Conservation (phyloP, 768 basidiomycete species). For the Leccinum fibrillosum region DNA sequence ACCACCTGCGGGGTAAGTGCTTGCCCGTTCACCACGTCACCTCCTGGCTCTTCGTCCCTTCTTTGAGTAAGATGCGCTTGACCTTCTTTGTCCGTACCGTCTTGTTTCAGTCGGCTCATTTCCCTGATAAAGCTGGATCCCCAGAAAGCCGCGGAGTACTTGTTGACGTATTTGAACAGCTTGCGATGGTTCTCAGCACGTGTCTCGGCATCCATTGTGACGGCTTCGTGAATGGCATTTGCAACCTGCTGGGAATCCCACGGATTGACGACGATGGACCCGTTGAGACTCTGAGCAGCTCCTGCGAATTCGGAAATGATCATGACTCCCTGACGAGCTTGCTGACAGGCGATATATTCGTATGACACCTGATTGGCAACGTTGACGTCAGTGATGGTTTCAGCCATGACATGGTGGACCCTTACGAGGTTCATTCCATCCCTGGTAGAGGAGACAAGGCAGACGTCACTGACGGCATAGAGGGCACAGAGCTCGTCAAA, state of each 20-base stretch:
- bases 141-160: conserved; percentile 93
- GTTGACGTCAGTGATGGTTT: conserved; percentile 8
- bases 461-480: conserved; percentile 77
- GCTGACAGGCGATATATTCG: conserved; percentile 96
- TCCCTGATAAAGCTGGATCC: conserved; percentile 87
- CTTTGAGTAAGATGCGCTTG: conserved; percentile 34
- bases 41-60: conserved; percentile 37
- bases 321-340: conserved; percentile 91
- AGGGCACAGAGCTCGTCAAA: conserved; percentile 95
- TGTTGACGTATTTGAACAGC: conserved; percentile 94
- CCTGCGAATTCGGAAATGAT: conserved; percentile 99
- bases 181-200: conserved; percentile 94
- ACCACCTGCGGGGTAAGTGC: conserved; percentile 34
- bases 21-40: conserved; percentile 37
- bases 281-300: conserved; percentile 93
- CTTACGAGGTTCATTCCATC: conserved; percentile 99
- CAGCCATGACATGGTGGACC: not conserved
- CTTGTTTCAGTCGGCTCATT: conserved; percentile 60
- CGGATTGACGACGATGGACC: conserved; percentile 95
- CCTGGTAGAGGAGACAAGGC: conserved; percentile 89
- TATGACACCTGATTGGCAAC: conserved; percentile 78
- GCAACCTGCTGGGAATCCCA: conserved; percentile 99
- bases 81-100: conserved; percentile 33
- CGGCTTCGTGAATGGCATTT: conserved; percentile 93
- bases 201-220: conserved; percentile 79